These are phyloP conservation scores for Tetracentron sinense DNA, from an alignment of 164 flowering plant genomes.

Conservation along the genomic window DNA sequence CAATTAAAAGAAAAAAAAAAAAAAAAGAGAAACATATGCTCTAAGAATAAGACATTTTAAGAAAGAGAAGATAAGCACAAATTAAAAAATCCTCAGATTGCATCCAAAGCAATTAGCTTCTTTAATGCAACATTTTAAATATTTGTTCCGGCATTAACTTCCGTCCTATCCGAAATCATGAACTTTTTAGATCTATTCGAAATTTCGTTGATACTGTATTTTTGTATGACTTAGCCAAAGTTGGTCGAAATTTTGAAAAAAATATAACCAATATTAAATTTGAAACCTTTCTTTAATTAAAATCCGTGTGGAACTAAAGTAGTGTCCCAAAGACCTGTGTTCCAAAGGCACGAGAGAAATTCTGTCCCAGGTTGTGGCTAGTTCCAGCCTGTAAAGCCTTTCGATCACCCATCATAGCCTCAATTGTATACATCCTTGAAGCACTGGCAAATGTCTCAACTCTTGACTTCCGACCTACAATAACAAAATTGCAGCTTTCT, in stretches of 20 bases:
- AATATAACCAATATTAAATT: too few relatives aligned
- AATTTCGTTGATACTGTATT: too few relatives aligned
- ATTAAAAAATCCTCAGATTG: neutral
- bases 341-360: conserved; percentile 91
- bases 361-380: conserved; percentile 97
- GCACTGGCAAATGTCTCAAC: conserved; percentile 99
- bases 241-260: too few relatives aligned
- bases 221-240: too few relatives aligned
- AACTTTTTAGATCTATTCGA: too few relatives aligned
- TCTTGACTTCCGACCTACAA: conserved; percentile 88
- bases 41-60: neutral
- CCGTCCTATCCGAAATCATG: too few relatives aligned
- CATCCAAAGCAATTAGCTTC: neutral
- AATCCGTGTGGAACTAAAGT: neutral
- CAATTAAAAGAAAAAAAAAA: too few relatives aligned
- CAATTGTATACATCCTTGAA: conserved; percentile 80
- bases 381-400: conserved; percentile 98
- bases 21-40: too few relatives aligned
- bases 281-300: too few relatives aligned
- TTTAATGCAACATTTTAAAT: too few relatives aligned
- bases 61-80: neutral
- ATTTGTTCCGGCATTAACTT: too few relatives aligned
- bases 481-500: conserved; percentile 97
- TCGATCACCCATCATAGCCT: conserved; percentile 99
- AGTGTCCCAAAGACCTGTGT: conserved; percentile 55